Evolutionary conservation across 177 flowering plant genomes (phyloP).

Genomic region (Vitis hybrid): DNA sequence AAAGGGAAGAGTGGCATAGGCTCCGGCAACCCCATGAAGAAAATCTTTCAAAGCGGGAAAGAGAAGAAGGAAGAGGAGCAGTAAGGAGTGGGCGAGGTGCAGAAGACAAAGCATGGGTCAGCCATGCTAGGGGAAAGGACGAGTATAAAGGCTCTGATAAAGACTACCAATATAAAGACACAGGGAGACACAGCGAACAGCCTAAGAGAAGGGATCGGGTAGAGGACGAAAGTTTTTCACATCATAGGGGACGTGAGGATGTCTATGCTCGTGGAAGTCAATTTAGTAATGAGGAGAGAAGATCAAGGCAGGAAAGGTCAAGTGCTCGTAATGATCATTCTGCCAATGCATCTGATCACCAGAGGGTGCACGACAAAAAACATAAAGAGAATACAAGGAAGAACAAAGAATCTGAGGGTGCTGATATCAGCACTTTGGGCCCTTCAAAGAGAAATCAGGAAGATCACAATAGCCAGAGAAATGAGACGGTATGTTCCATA

Average conservation of each 20-base stretch:
- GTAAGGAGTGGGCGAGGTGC: constrained; percentile 48
- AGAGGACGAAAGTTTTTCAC: constrained; percentile 53
- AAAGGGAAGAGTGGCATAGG: constrained; percentile 68
- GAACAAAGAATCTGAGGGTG: constrained; percentile 57
- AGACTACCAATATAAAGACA: constrained; percentile 57
- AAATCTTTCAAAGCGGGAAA: constrained; percentile 49
- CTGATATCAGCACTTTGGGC: constrained; percentile 32
- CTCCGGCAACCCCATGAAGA: constrained; percentile 64
- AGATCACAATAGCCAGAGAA: constrained; percentile 45
- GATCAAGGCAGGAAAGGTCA: constrained; percentile 69
- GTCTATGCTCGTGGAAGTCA: constrained; percentile 35
- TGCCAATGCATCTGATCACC: constrained; percentile 45
- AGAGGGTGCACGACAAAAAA: constrained; percentile 56
- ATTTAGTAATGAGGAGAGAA: constrained; percentile 51
- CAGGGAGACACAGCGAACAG: constrained; percentile 54
- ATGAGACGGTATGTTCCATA: constrained; percentile 68
- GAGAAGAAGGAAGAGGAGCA: constrained; percentile 60
- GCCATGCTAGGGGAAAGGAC: constrained; percentile 59
- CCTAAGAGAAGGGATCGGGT: constrained; percentile 61
- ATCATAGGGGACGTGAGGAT: constrained; percentile 66
- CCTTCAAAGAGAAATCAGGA: constrained; percentile 60
- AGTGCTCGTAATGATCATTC: constrained; percentile 49
- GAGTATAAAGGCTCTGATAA: constrained; percentile 62
- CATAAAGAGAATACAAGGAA: constrained; percentile 55
- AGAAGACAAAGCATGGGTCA: constrained; percentile 61